These are phyloP conservation scores for Imleria badia DNA, from an alignment of 768 basidiomycete genomes.

Conservation along the genomic window DNA sequence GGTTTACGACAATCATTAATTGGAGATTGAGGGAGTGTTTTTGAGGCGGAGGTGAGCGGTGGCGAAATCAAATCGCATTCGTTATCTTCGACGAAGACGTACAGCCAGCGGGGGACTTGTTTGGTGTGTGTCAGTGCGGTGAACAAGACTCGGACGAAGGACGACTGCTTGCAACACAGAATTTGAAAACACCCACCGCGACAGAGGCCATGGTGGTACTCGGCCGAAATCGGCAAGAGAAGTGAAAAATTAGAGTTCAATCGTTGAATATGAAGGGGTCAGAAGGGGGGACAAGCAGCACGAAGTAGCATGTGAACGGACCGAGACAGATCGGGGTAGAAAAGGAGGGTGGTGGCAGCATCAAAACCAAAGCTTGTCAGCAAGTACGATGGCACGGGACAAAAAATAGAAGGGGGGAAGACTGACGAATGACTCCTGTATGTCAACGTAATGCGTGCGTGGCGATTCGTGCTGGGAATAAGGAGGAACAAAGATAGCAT, in stretches of 20 bases:
- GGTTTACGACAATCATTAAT: constrained; percentile 22
- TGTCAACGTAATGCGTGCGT: constrained; percentile 21
- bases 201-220: background rate
- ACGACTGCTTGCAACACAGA: background rate
- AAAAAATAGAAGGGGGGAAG: constrained; percentile 13
- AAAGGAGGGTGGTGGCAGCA: background rate
- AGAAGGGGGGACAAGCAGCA: constrained; percentile 9
- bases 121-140: background rate
- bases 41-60: constrained; percentile 1
- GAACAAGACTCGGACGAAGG: background rate
- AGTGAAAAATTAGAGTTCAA: constrained; percentile 25
- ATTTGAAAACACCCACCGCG: constrained; percentile 11
- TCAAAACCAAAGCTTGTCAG: constrained; percentile 23
- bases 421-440: constrained; percentile 17
- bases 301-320: constrained; percentile 4
- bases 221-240: constrained; percentile 1
- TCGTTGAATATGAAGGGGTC: constrained; percentile 26
- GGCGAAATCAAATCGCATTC: constrained; percentile 12
- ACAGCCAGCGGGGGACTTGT: background rate
- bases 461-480: constrained; percentile 18
- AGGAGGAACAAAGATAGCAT: constrained; percentile 24
- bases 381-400: background rate
- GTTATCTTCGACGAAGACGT: background rate
- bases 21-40: constrained; percentile 16
- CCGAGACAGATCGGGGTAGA: constrained; percentile 1